Conservation (phyloP, 176 grass and related monocot genomes). For the Oryza longistaminata region DNA sequence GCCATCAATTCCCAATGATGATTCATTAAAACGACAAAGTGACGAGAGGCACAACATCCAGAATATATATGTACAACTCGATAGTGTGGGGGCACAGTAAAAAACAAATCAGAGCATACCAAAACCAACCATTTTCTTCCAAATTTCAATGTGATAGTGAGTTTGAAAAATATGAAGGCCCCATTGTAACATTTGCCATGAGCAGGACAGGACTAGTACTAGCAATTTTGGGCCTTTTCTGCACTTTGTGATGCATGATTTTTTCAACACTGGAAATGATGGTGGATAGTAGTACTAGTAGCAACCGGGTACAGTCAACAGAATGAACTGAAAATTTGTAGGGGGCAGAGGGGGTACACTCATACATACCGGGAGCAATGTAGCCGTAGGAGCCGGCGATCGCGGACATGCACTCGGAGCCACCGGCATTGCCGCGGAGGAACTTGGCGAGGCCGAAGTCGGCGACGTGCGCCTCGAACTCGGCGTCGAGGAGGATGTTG, state of each 20-base stretch:
- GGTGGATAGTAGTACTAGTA: background rate
- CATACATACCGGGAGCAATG: slow-evolving; percentile 77
- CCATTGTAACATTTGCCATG: background rate
- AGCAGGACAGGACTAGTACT: no score
- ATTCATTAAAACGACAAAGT: slow-evolving; percentile 45
- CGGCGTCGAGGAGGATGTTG: slow-evolving; percentile 83
- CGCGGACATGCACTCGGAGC: slow-evolving; percentile 95
- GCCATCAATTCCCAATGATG: slow-evolving; percentile 24
- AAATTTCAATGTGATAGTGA: slow-evolving; percentile 18
- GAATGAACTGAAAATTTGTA: background rate
- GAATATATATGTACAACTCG: slow-evolving; percentile 12
- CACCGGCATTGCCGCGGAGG: slow-evolving; percentile 59
- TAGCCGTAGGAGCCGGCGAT: slow-evolving; percentile 95
- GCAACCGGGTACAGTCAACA: background rate
- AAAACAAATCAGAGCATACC: slow-evolving; percentile 24
- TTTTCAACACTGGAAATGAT: background rate
- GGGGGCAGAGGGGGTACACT: background rate
- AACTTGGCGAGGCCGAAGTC: slow-evolving; percentile 97
- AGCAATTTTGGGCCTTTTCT: background rate
- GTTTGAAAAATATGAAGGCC: background rate
- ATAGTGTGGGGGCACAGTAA: slow-evolving; percentile 6
- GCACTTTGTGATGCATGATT: background rate
- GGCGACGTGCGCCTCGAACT: slow-evolving; percentile 84
- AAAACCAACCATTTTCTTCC: background rate
- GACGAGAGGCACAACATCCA: slow-evolving; percentile 13